phyloP scores from a whole-genome alignment of 1,139 yeast genomes.

The Meyerozyma sp. region DNA sequence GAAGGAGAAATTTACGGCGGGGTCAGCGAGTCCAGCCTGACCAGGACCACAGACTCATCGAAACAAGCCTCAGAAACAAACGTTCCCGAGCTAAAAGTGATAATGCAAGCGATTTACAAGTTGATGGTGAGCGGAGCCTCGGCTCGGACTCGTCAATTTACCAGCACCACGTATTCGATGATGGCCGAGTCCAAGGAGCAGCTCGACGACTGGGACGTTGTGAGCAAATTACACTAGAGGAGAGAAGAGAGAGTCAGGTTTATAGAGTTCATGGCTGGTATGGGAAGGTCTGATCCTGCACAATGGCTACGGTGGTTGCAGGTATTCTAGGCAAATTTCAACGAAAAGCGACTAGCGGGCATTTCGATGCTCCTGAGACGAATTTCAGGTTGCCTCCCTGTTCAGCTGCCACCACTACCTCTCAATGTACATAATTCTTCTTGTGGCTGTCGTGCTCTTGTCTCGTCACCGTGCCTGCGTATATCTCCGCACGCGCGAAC shows the following conservation, averaged over 20 bases:
- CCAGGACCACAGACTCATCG: constrained; percentile 1
- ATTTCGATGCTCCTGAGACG: neutral
- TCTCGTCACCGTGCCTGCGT: neutral
- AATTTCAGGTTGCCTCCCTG: neutral
- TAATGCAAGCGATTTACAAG: constrained; percentile 25
- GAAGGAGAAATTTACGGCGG: constrained; percentile 18
- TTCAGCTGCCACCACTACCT: neutral
- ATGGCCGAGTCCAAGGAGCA: constrained; percentile 23
- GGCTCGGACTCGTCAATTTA: neutral
- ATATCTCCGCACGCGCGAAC: neutral
- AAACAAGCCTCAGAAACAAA: constrained; percentile 4
- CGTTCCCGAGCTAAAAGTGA: constrained; percentile 10
- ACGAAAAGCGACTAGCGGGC: neutral
- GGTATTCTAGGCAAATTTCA: too few species aligned
- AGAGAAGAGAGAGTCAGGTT: too few species aligned
- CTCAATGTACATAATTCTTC: neutral
- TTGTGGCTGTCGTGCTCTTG: neutral
- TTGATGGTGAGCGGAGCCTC: constrained; percentile 15
- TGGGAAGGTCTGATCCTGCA: too few species aligned
- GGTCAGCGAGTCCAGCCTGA: constrained; percentile 15
- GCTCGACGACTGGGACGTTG: constrained; percentile 40
- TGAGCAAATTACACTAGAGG: constrained; percentile 18
- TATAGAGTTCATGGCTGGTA: too few species aligned
- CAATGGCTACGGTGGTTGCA: too few species aligned
- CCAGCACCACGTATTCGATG: constrained; percentile 5